Evolutionary conservation across 2,329 filamentous ascomycete species (phyloP).

Genomic region (Arthrinium phaeospermum): DNA sequence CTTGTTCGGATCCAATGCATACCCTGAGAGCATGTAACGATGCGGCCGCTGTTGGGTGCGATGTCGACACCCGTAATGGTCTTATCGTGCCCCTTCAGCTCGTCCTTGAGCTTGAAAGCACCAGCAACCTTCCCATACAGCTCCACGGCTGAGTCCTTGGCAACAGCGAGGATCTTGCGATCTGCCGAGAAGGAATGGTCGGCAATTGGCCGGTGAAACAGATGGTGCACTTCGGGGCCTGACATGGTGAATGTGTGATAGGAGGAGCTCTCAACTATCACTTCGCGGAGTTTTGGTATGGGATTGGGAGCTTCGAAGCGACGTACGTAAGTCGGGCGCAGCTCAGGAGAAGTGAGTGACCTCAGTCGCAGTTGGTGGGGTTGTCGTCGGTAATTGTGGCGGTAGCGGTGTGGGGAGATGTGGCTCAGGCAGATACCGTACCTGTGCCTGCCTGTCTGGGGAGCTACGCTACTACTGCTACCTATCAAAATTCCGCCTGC

Average conservation of each 20-base stretch:
- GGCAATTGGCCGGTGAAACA: constrained; percentile 94
- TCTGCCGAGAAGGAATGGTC: constrained; percentile 99
- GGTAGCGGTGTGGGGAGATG: background rate
- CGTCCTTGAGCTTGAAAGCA: constrained; percentile 84
- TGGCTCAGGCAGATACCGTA: background rate
- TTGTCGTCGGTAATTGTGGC: background rate
- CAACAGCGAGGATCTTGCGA: constrained; percentile 85
- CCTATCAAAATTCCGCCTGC: constrained; percentile 4
- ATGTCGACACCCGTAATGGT: constrained; percentile 96
- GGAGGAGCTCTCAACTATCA: constrained; percentile 99
- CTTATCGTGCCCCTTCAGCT: constrained; percentile 96
- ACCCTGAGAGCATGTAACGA: constrained; percentile 98
- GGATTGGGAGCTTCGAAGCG: constrained; percentile 21
- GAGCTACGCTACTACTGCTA: background rate
- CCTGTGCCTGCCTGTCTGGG: background rate
- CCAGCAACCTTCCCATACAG: constrained; percentile 78
- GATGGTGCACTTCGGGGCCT: constrained; percentile 88
- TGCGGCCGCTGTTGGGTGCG: constrained; percentile 86
- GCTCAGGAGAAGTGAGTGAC: constrained; percentile 12
- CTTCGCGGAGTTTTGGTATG: constrained; percentile 28
- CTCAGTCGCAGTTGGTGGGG: background rate
- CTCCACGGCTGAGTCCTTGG: constrained; percentile 88
- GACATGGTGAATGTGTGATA: constrained; percentile 77
- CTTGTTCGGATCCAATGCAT: background rate
- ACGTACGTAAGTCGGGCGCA: constrained; percentile 6